A percentile compares a stretch with the other conserved stretches of the same genome.
Evolutionary conservation across 78 protist genomes (phyloP).

Genomic region (Parvularia atlantis): DNA sequence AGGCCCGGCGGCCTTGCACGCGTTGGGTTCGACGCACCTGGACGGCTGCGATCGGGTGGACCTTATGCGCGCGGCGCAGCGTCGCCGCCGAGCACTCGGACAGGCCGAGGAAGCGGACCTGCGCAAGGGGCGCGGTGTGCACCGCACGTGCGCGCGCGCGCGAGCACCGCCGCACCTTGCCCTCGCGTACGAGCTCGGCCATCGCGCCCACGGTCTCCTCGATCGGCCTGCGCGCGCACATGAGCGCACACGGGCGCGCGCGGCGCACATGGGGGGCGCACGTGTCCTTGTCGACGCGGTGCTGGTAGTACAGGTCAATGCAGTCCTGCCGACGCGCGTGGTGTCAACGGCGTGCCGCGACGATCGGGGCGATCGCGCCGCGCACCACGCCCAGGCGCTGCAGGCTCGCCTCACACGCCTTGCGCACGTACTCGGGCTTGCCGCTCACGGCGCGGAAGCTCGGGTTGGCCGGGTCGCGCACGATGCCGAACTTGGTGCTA

Average conservation of each 20-base stretch:
- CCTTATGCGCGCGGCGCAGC: conserved; percentile 12
- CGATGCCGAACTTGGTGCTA: not conserved
- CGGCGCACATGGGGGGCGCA: not conserved
- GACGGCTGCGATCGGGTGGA: conserved; percentile 13
- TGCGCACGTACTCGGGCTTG: not conserved
- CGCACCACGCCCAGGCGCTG: conserved; percentile 7
- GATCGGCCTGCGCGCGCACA: not conserved
- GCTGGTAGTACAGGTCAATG: conserved; percentile 26
- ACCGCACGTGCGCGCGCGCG: not conserved
- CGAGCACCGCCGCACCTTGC: not conserved
- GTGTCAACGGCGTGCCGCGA: too few relatives aligned
- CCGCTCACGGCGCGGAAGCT: not conserved
- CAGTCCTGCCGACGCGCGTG: too few relatives aligned
- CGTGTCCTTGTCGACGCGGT: not conserved
- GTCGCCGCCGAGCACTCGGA: conserved; percentile 4
- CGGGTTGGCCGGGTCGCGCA: not conserved
- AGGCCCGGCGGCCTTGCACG: too few relatives aligned
- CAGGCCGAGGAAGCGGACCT: not conserved
- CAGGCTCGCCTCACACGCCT: not conserved
- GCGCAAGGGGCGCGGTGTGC: not conserved
- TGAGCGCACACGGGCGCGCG: not conserved
- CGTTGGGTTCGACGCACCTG: too few relatives aligned
- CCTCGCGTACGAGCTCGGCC: conserved; percentile 8
- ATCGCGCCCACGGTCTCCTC: conserved; percentile 11
- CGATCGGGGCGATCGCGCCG: too few relatives aligned